These are phyloP conservation scores for Lipomyces yarrowii DNA, from an alignment of 1,139 yeast genomes.

Conservation along the genomic window DNA sequence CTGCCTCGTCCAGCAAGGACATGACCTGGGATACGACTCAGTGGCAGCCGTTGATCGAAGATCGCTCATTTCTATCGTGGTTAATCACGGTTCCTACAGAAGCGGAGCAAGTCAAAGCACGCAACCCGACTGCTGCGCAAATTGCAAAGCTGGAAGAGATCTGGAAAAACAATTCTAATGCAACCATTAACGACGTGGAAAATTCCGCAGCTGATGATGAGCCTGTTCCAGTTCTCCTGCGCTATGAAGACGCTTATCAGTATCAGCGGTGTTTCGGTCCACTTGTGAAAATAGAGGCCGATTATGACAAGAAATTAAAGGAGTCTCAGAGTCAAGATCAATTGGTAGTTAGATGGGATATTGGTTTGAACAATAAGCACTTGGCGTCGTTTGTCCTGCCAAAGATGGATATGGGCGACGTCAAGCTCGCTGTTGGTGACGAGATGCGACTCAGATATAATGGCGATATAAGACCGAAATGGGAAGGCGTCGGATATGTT, in stretches of 20 bases:
- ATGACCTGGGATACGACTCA: constrained; percentile 81
- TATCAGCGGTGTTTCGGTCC: constrained; percentile 89
- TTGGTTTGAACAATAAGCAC: constrained; percentile 65
- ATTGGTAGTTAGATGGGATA: constrained; percentile 73
- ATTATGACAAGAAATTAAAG: constrained; percentile 70
- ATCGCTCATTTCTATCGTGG: constrained; percentile 80
- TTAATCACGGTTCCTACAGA: constrained; percentile 70
- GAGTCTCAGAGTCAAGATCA: constrained; percentile 81
- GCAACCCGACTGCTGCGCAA: constrained; percentile 62
- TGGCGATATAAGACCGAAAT: constrained; percentile 54
- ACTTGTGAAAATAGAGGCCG: constrained; percentile 77
- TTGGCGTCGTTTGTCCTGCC: constrained; percentile 71
- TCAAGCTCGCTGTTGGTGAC: constrained; percentile 86
- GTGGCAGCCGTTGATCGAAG: constrained; percentile 87
- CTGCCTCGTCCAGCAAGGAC: constrained; percentile 49
- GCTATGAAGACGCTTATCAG: constrained; percentile 82
- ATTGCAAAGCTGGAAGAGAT: constrained; percentile 74
- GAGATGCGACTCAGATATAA: constrained; percentile 67
- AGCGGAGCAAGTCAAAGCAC: constrained; percentile 60
- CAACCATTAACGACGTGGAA: constrained; percentile 59
- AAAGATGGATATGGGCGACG: constrained; percentile 63
- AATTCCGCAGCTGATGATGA: constrained; percentile 58
- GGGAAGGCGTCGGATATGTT: constrained; percentile 77
- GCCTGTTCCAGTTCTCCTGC: constrained; percentile 70
- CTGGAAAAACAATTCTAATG: constrained; percentile 74